Percentiles rank a stretch among this genome's conserved stretches.
These are phyloP conservation scores for Amylocystis lapponica DNA, from an alignment of 768 basidiomycete species.

Conservation along the genomic window DNA sequence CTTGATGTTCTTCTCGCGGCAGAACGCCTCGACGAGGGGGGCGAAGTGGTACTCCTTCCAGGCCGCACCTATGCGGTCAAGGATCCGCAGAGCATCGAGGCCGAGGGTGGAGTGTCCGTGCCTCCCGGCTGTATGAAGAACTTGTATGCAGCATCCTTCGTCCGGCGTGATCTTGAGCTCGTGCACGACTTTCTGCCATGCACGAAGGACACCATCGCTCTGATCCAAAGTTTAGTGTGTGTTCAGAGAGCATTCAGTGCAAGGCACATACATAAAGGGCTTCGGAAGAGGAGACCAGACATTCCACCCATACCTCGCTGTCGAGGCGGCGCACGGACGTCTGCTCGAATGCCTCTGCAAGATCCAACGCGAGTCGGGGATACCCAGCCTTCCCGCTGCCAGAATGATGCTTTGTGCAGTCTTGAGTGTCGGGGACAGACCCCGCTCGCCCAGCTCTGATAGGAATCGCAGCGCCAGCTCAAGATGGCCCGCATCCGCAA, in stretches of 20 bases:
- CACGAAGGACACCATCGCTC: conserved; percentile 58
- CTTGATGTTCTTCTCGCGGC: conserved; percentile 46
- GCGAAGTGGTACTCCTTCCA: conserved; percentile 73
- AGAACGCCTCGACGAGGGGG: conserved; percentile 71
- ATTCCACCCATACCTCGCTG: conserved; percentile 54
- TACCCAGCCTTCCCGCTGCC: conserved; percentile 48
- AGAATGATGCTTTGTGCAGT: conserved; percentile 48
- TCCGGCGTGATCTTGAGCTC: conserved; percentile 53
- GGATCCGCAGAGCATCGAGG: conserved; percentile 51
- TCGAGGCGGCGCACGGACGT: conserved; percentile 48
- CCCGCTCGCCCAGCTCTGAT: conserved; percentile 48
- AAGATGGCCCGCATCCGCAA: conserved; percentile 42
- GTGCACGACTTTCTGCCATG: conserved; percentile 57
- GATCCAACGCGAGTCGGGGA: conserved; percentile 66
- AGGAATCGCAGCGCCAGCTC: conserved; percentile 63
- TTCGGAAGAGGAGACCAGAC: conserved; percentile 60
- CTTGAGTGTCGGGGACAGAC: conserved; percentile 43
- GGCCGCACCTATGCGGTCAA: conserved; percentile 42
- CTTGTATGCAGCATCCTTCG: conserved; percentile 66
- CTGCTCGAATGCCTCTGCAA: conserved; percentile 57
- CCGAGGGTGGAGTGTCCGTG: conserved; percentile 68
- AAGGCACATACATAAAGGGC: conserved; percentile 55
- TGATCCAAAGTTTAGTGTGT: conserved; percentile 22
- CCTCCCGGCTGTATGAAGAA: conserved; percentile 70
- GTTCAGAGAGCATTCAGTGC: too few species aligned